These are phyloP conservation scores for Russula virescens DNA, from an alignment of 768 basidiomycete genomes.

Conservation along the genomic window DNA sequence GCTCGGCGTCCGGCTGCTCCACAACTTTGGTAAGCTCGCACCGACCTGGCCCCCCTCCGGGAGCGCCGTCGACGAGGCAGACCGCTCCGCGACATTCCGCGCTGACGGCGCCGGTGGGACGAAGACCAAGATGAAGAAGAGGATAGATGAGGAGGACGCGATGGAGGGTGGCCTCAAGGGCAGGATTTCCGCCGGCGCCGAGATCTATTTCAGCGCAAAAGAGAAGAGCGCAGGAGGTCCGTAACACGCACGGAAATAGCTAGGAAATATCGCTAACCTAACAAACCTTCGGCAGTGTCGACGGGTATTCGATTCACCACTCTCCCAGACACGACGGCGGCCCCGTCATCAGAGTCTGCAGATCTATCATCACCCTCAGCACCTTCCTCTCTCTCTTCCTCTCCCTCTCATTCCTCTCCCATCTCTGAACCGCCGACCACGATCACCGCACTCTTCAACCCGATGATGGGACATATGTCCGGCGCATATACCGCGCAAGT, in stretches of 20 bases:
- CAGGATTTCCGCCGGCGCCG: conserved; percentile 86
- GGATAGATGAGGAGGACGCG: conserved; percentile 94
- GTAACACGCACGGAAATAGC: no score
- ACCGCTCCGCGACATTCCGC: conserved; percentile 29
- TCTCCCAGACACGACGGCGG: conserved; percentile 52
- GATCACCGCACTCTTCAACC: conserved; percentile 91
- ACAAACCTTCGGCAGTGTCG: conserved; percentile 52
- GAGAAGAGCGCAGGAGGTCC: conserved; percentile 88
- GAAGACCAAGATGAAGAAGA: conserved; percentile 41
- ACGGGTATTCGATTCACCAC: conserved; percentile 94
- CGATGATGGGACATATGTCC: conserved; percentile 91
- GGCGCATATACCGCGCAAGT: conserved; percentile 87
- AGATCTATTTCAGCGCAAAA: conserved; percentile 89
- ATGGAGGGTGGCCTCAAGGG: conserved; percentile 89
- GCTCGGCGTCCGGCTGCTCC: conserved; percentile 82
- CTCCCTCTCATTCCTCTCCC: conserved; percentile 27
- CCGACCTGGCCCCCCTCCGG: conserved; percentile 21
- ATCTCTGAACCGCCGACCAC: conserved; percentile 83
- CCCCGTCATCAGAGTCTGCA: conserved; percentile 41
- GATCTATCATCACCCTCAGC: conserved; percentile 30
- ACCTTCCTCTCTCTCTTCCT: conserved; percentile 25
- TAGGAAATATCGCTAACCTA: not conserved
- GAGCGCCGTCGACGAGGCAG: conserved; percentile 33
- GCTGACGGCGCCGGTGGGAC: conserved; percentile 2
- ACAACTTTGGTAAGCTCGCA: conserved; percentile 82